Evolutionary conservation across 2,329 filamentous ascomycete species (phyloP).

Genomic region (Fusarium sp.): DNA sequence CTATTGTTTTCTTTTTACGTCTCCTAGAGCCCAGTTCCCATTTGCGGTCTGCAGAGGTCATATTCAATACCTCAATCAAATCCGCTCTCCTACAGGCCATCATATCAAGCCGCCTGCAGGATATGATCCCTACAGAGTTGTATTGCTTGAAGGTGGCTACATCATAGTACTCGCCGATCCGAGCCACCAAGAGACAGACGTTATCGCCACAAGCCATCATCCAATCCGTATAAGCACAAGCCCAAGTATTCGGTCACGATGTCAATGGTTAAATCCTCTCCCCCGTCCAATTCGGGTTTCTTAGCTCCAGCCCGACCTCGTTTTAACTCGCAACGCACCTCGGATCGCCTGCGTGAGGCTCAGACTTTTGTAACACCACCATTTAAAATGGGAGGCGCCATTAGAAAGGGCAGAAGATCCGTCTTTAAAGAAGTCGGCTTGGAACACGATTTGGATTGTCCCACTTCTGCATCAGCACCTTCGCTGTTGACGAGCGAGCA

Average conservation of each 20-base stretch:
- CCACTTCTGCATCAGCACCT: conserved; percentile 29
- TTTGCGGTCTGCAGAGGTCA: conserved; percentile 7
- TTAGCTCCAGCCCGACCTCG: conserved; percentile 54
- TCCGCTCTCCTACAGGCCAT: conserved; percentile 3
- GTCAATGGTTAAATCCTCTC: conserved; percentile 37
- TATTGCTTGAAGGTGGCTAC: conserved; percentile 43
- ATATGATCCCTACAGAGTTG: conserved; percentile 43
- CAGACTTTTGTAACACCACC: conserved; percentile 53
- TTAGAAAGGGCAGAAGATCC: conserved; percentile 63
- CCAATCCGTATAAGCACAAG: conserved; percentile 17
- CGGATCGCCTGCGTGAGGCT: conserved; percentile 64
- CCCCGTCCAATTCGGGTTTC: conserved; percentile 35
- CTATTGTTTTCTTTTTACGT: conserved; percentile 1
- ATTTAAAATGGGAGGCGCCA: conserved; percentile 58
- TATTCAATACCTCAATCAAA: conserved; percentile 13
- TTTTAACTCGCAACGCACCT: conserved; percentile 64
- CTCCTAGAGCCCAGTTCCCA: conserved; percentile 2
- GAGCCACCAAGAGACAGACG: conserved; percentile 33
- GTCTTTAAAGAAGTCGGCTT: conserved; percentile 66
- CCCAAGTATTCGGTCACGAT: conserved; percentile 25
- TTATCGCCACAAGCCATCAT: conserved; percentile 38
- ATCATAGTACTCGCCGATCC: conserved; percentile 45
- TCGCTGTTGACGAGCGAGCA: conserved; percentile 25
- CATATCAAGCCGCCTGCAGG: conserved; percentile 33
- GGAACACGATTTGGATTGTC: conserved; percentile 50